phyloP scores from a whole-genome alignment of 805 yeast genomes.

The Wickerhamomyces kurtzmanii region DNA sequence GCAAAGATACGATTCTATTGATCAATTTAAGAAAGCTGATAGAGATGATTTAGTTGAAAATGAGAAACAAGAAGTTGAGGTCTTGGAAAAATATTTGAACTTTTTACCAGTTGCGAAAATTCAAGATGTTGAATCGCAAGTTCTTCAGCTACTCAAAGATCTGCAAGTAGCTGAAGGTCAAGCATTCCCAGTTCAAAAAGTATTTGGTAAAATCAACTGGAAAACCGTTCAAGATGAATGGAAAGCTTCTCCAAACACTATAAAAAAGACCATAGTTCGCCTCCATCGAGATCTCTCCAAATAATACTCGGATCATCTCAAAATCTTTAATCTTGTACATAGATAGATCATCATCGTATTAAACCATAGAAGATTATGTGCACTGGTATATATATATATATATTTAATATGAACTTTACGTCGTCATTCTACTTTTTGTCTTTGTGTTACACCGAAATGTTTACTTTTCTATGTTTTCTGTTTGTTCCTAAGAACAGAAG shows the following conservation, averaged over 20 bases:
- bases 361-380: too few relatives aligned
- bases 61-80: conserved; percentile 34
- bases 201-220: conserved; percentile 23
- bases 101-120: conserved; percentile 38
- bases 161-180: conserved; percentile 14
- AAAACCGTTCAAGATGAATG: conserved; percentile 22
- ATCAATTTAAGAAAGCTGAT: conserved; percentile 32
- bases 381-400: too few relatives aligned
- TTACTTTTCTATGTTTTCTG: too few relatives aligned
- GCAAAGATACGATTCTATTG: conserved; percentile 40
- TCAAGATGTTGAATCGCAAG: conserved; percentile 28
- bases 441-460: too few relatives aligned
- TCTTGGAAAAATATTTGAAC: conserved; percentile 29
- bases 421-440: too few relatives aligned
- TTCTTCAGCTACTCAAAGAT: conserved; percentile 14
- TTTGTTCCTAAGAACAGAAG: too few relatives aligned
- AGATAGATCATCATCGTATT: too few relatives aligned
- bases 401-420: too few relatives aligned
- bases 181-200: conserved; percentile 18
- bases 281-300: too few relatives aligned
- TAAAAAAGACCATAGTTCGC: conserved; percentile 22
- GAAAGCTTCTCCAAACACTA: conserved; percentile 22
- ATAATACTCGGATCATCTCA: too few relatives aligned
- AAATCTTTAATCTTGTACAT: too few relatives aligned
- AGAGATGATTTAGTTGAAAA: conserved; percentile 45